Evolutionary conservation across 1,139 yeast genomes (phyloP).

Genomic region (Candida glucosophila): DNA sequence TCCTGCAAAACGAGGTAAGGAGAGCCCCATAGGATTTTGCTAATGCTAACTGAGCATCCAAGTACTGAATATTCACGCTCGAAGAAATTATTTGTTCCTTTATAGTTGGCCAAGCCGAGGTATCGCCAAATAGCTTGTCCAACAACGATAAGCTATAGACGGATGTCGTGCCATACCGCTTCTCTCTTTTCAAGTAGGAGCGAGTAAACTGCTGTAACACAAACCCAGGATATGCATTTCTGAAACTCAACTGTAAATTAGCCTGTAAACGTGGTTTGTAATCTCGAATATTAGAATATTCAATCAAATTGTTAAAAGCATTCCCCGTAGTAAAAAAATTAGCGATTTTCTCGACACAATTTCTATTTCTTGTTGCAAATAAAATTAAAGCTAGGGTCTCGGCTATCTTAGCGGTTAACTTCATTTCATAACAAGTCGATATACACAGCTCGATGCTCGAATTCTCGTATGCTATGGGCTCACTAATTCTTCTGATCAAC

Average conservation of each 20-base stretch:
- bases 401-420: conserved; percentile 56
- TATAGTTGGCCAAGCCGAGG: conserved; percentile 41
- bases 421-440: conserved; percentile 46
- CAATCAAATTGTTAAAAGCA: conserved; percentile 23
- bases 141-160: conserved; percentile 56
- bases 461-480: conserved; percentile 12
- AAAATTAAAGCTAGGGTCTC: conserved; percentile 69
- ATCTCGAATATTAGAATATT: conserved; percentile 19
- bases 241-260: conserved; percentile 36
- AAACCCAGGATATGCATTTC: conserved; percentile 37
- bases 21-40: conserved; percentile 77
- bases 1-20: conserved; percentile 52
- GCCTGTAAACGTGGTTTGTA: conserved; percentile 9
- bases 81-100: conserved; percentile 49
- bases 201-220: conserved; percentile 47
- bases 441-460: conserved; percentile 19
- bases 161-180: conserved; percentile 43
- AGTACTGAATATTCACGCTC: conserved; percentile 55
- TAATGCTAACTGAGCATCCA: conserved; percentile 59
- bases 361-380: conserved; percentile 46
- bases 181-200: conserved; percentile 33
- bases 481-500: conserved; percentile 33
- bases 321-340: conserved; percentile 30
- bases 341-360: conserved; percentile 33
- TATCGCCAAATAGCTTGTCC: conserved; percentile 46